A percentile compares a stretch with the other conserved stretches of the same genome.
Evolutionary conservation across 305 asterid species (phyloP).

Genomic region (Fraxinus baroniana): DNA sequence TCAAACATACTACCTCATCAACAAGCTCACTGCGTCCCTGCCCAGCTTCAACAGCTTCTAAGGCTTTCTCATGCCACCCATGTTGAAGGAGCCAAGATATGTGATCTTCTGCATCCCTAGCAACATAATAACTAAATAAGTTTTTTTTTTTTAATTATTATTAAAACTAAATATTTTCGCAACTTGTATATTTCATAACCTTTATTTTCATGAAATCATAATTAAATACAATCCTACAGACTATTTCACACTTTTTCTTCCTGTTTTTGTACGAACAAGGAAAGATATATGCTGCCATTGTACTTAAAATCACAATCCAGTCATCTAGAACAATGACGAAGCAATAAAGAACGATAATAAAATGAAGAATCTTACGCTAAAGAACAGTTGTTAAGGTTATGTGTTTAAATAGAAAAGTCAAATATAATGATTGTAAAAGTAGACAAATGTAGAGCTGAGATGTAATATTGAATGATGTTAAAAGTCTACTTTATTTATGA

Average conservation of each 20-base stretch:
- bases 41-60: slow-evolving; percentile 97
- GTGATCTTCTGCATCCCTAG: slow-evolving; percentile 98
- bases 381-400: neutral
- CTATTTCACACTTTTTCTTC: neutral
- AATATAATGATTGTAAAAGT: neutral
- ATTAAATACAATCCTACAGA: slow-evolving; percentile 9
- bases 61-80: slow-evolving; percentile 90
- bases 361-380: neutral
- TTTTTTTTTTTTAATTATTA: no score
- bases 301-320: neutral
- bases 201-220: neutral
- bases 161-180: neutral
- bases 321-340: slow-evolving; percentile 15
- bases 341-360: neutral
- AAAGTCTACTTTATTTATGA: neutral
- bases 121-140: slow-evolving; percentile 25
- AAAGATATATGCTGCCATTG: neutral
- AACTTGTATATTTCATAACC: no score
- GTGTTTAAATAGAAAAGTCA: neutral
- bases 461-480: neutral
- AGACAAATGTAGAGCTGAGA: neutral
- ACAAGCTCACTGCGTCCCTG: slow-evolving; percentile 89
- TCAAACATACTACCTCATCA: slow-evolving; percentile 69
- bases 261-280: neutral
- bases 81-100: slow-evolving; percentile 97